These are phyloP conservation scores for Wickerhamiella australiensis DNA, from an alignment of 805 yeast species.

Conservation along the genomic window DNA sequence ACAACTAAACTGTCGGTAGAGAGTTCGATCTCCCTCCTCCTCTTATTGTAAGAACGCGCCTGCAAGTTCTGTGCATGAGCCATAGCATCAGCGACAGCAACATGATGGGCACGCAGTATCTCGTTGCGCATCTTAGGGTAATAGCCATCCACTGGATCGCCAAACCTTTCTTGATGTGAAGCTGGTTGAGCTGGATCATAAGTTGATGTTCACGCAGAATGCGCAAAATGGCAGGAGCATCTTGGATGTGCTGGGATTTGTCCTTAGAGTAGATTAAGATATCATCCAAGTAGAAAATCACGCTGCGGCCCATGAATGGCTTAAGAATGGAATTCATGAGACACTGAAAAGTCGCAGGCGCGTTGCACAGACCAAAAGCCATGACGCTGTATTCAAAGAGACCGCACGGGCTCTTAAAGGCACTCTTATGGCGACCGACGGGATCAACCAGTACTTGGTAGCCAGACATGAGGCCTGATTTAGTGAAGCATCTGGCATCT, in stretches of 20 bases:
- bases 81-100: too few species aligned
- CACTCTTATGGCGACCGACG: neutral
- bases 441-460: neutral
- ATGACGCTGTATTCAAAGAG: neutral
- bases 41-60: too few species aligned
- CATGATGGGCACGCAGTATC: too few species aligned
- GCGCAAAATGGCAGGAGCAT: neutral
- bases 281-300: conserved; percentile 6
- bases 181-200: too few species aligned
- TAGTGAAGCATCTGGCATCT: neutral
- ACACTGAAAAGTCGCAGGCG: conserved; percentile 5
- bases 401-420: neutral
- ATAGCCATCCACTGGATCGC: too few species aligned
- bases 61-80: too few species aligned
- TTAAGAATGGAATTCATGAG: neutral
- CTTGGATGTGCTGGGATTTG: neutral
- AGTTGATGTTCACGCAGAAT: too few species aligned
- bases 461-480: neutral
- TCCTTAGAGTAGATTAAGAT: neutral
- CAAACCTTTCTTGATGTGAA: too few species aligned
- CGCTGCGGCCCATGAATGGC: neutral
- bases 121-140: too few species aligned
- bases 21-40: too few species aligned
- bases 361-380: neutral
- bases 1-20: too few species aligned